Evolutionary conservation across 495 filamentous ascomycete species (phyloP).

Genomic region (Penicillium crystallinum): DNA sequence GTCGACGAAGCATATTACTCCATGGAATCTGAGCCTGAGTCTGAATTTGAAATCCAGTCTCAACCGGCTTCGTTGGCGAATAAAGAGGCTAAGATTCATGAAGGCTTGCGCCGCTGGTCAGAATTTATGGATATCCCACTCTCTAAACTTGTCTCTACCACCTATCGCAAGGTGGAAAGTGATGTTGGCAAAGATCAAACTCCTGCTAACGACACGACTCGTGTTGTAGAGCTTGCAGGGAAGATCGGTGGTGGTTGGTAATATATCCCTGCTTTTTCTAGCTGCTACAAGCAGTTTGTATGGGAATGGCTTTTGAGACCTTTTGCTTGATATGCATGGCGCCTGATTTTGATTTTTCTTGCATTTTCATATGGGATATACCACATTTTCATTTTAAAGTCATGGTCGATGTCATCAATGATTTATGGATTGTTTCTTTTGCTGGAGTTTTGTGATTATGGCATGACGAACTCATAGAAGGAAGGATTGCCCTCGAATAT

Average conservation of each 20-base stretch:
- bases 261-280: neutral
- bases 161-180: conserved; percentile 86
- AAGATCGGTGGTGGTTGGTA: conserved; percentile 96
- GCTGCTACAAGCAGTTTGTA: neutral
- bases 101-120: conserved; percentile 68
- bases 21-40: conserved; percentile 54
- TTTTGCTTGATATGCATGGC: conserved; percentile 19
- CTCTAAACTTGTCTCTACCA: conserved; percentile 74
- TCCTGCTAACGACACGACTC: conserved; percentile 57
- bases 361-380: conserved; percentile 17
- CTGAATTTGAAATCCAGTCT: conserved; percentile 11
- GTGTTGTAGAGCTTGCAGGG: conserved; percentile 82
- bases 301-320: neutral
- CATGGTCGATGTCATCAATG: neutral
- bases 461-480: neutral
- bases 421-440: neutral
- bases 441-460: neutral
- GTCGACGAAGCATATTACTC: conserved; percentile 97
- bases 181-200: conserved; percentile 77
- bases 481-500: neutral
- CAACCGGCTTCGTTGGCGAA: conserved; percentile 18
- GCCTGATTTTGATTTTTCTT: conserved; percentile 9
- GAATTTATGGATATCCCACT: conserved; percentile 60
- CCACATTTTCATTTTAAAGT: conserved; percentile 6
- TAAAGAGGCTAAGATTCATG: conserved; percentile 39